phyloP scores from a whole-genome alignment of 768 basidiomycete genomes.

The Lenzites betulinus region DNA sequence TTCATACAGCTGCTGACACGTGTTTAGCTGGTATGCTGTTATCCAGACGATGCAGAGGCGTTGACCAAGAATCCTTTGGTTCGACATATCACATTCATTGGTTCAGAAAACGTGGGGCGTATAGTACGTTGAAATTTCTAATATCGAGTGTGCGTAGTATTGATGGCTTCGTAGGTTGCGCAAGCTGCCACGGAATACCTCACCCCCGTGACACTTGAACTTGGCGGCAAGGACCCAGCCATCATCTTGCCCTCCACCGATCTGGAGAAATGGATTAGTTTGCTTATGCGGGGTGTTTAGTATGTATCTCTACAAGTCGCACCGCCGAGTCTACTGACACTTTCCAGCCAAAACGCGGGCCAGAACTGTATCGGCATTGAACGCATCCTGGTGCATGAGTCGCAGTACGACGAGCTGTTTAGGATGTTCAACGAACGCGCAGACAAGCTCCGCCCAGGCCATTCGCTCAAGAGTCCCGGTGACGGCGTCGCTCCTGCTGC shows the following conservation, averaged over 20 bases:
- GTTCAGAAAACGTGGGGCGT: conserved; percentile 76
- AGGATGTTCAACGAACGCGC: conserved; percentile 64
- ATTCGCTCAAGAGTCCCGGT: conserved; percentile 64
- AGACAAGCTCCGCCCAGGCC: conserved; percentile 71
- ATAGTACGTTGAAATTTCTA: conserved; percentile 44
- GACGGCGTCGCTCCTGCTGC: conserved; percentile 73
- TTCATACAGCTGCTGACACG: neutral
- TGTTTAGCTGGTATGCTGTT: conserved; percentile 75
- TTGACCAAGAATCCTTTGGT: conserved; percentile 79
- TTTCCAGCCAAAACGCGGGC: conserved; percentile 79
- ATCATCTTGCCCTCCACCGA: conserved; percentile 88
- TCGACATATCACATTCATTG: conserved; percentile 95
- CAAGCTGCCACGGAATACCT: conserved; percentile 81
- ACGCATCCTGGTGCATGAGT: conserved; percentile 81
- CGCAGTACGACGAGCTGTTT: conserved; percentile 77
- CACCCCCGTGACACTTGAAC: conserved; percentile 90
- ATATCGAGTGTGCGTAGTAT: conserved; percentile 21
- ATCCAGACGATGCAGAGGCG: conserved; percentile 82
- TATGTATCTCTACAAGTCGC: conserved; percentile 43
- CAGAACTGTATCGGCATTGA: conserved; percentile 99
- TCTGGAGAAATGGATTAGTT: conserved; percentile 72
- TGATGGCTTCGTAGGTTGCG: conserved; percentile 58
- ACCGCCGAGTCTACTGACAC: neutral
- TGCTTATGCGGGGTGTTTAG: conserved; percentile 93
- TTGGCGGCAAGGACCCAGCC: conserved; percentile 94